Percentiles rank a stretch among this genome's conserved stretches.
These are phyloP conservation scores for Purshia tridentata DNA, from an alignment of 306 rosid genomes.

Conservation along the genomic window DNA sequence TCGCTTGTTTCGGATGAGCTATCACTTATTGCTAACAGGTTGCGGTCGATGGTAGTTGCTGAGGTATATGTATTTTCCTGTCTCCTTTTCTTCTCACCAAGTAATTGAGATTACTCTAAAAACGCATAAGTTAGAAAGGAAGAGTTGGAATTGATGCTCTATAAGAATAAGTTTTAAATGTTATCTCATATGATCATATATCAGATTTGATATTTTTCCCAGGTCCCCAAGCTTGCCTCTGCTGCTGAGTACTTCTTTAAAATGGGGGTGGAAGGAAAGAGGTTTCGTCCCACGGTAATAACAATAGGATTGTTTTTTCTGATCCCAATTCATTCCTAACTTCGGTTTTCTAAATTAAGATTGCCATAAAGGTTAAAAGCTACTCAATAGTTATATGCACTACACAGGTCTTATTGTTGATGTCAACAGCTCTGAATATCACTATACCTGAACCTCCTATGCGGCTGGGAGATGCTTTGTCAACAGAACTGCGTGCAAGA, in stretches of 20 bases:
- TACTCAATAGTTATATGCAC: neutral
- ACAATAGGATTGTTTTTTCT: constrained; percentile 15
- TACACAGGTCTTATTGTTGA: constrained; percentile 78
- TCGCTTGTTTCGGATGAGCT: constrained; percentile 90
- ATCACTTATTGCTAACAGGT: constrained; percentile 68
- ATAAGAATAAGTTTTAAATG: neutral
- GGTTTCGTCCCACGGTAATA: constrained; percentile 95
- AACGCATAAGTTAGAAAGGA: constrained; percentile 15
- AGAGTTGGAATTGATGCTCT: neutral
- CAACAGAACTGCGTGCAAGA: constrained; percentile 65
- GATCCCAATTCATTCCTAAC: neutral
- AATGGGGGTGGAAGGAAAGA: constrained; percentile 94
- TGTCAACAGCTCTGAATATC: constrained; percentile 77
- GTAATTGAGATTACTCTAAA: neutral
- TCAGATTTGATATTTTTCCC: constrained; percentile 19
- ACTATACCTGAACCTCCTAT: constrained; percentile 38
- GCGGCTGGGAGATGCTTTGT: constrained; percentile 41
- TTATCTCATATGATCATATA: neutral
- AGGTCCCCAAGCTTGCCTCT: constrained; percentile 98
- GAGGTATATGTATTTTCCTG: constrained; percentile 55
- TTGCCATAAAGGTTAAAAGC: neutral
- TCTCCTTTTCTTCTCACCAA: constrained; percentile 11
- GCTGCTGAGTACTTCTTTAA: constrained; percentile 95
- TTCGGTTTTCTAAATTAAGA: neutral
- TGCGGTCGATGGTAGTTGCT: constrained; percentile 77